phyloP scores from a whole-genome alignment of 257 asterid species.

The Solanum chiquidenum region DNA sequence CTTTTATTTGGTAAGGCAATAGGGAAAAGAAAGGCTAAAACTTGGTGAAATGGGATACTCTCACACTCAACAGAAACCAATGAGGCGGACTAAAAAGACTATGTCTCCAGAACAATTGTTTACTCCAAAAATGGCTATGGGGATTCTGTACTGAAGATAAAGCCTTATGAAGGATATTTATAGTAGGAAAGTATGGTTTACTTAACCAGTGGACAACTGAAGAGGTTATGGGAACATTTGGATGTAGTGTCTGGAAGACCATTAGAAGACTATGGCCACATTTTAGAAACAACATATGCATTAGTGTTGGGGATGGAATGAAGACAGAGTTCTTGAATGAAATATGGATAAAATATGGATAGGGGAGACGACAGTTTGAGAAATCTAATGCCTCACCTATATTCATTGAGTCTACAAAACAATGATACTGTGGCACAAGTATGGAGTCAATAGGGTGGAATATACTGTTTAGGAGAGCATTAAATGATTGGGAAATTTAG shows the following conservation, averaged over 20 bases:
- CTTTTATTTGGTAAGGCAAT: background rate
- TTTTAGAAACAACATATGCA: background rate
- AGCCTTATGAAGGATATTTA: background rate
- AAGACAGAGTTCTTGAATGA: background rate
- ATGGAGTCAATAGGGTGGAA: background rate
- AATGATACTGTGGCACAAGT: background rate
- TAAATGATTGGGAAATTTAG: background rate
- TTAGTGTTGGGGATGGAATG: background rate
- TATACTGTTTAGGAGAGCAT: background rate
- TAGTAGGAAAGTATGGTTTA: background rate
- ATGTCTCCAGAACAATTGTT: background rate
- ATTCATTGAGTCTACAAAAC: background rate
- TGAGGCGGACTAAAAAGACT: background rate
- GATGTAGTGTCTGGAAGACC: background rate
- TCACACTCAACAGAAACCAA: background rate
- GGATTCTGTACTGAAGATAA: background rate
- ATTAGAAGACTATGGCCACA: background rate
- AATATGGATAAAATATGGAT: background rate
- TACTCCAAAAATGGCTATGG: background rate
- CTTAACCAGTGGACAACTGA: background rate
- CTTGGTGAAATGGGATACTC: background rate
- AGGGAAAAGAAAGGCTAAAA: background rate
- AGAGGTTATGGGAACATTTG: background rate
- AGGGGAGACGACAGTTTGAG: background rate
- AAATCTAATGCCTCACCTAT: background rate